A percentile compares a stretch with the other conserved stretches of the same genome.
phyloP scores from a whole-genome alignment of 257 asterid genomes.

The Fraxinus excelsior region DNA sequence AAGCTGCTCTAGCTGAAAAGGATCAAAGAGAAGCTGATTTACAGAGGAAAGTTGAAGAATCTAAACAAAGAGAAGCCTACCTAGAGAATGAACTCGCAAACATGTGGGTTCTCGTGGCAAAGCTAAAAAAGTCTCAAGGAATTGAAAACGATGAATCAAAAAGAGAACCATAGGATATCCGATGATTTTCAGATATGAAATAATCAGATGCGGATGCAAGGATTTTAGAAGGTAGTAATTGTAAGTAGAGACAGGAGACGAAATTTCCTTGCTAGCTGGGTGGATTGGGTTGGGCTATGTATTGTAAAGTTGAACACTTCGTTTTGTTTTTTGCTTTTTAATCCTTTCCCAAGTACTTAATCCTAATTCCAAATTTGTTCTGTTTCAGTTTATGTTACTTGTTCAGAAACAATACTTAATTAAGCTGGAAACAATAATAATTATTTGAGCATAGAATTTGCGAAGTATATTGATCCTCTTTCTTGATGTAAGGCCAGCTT shows the following conservation, averaged over 20 bases:
- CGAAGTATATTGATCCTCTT: too few species aligned
- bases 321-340: background rate
- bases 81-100: slow-evolving; percentile 95
- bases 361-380: background rate
- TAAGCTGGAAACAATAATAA: background rate
- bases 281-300: background rate
- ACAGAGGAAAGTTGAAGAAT: slow-evolving; percentile 81
- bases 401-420: too few species aligned
- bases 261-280: background rate
- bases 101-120: slow-evolving; percentile 96
- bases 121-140: slow-evolving; percentile 72
- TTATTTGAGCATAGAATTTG: too few species aligned
- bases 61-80: slow-evolving; percentile 92
- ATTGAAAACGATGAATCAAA: slow-evolving; percentile 53
- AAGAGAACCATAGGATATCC: slow-evolving; percentile 28
- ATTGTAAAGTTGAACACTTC: background rate
- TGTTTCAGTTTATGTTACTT: too few species aligned
- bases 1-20: slow-evolving; percentile 76
- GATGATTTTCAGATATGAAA: slow-evolving; percentile 39
- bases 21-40: slow-evolving; percentile 71
- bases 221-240: background rate
- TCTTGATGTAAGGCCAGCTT: too few species aligned
- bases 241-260: background rate
- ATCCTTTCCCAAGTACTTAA: background rate
- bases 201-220: background rate